Conservation (phyloP, 2,329 filamentous ascomycete genomes). For the Aspergillus sp. region DNA sequence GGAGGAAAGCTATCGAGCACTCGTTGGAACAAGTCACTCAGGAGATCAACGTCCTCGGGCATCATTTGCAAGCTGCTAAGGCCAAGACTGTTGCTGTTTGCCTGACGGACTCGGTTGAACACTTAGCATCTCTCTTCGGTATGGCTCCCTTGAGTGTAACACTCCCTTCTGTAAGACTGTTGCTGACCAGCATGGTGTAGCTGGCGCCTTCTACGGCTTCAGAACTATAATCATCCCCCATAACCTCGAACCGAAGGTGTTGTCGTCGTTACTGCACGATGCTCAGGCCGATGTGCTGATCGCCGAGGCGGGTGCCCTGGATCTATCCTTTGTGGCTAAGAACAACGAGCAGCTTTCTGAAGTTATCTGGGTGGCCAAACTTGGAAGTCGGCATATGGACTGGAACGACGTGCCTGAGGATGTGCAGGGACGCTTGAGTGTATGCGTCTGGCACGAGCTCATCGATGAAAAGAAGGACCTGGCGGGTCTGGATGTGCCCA, state of each 20-base stretch:
- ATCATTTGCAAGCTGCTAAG: slow-evolving; percentile 68
- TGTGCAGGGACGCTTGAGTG: slow-evolving; percentile 70
- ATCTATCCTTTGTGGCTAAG: slow-evolving; percentile 70
- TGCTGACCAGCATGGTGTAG: slow-evolving; percentile 38
- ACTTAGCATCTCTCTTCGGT: slow-evolving; percentile 76
- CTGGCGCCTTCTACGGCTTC: slow-evolving; percentile 84
- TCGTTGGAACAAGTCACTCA: slow-evolving; percentile 70
- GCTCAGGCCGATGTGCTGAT: slow-evolving; percentile 79
- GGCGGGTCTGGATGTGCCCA: slow-evolving; percentile 63
- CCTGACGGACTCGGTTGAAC: slow-evolving; percentile 88
- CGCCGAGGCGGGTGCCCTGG: slow-evolving; percentile 81
- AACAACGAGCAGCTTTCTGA: slow-evolving; percentile 70
- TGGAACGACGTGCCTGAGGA: slow-evolving; percentile 87
- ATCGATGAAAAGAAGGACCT: slow-evolving; percentile 66
- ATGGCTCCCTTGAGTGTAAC: slow-evolving; percentile 16
- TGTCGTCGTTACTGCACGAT: slow-evolving; percentile 70
- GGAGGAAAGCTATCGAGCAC: slow-evolving; percentile 72
- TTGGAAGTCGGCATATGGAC: slow-evolving; percentile 87
- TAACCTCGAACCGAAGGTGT: slow-evolving; percentile 66
- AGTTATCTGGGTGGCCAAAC: slow-evolving; percentile 89
- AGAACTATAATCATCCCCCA: slow-evolving; percentile 84
- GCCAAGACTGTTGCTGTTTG: slow-evolving; percentile 79
- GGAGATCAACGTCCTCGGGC: slow-evolving; percentile 85
- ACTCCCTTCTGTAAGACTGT: background rate
- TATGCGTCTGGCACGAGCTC: slow-evolving; percentile 92